Evolutionary conservation across 805 yeast species (phyloP).

Genomic region (Priceomyces haplophilus): DNA sequence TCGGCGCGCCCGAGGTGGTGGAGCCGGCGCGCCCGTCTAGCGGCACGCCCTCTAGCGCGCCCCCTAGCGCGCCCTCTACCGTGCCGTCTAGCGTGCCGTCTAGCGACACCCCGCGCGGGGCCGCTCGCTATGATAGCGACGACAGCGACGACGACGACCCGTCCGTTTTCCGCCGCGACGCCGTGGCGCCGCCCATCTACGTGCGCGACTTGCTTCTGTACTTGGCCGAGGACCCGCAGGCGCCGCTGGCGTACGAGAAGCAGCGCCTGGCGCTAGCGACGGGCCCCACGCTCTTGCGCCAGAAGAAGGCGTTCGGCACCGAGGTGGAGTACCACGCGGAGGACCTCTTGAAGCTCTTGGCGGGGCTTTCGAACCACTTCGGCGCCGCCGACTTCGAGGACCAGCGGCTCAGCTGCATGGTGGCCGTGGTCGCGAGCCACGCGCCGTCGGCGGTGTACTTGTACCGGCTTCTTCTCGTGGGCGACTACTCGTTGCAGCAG

Average conservation of each 20-base stretch:
- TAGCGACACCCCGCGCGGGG: background rate
- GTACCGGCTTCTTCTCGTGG: conserved; percentile 50
- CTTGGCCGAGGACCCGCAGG: conserved; percentile 44
- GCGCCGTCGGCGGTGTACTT: conserved; percentile 44
- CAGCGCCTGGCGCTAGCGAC: conserved; percentile 45
- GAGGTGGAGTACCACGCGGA: conserved; percentile 62
- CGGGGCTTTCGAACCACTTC: conserved; percentile 55
- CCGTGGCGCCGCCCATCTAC: conserved; percentile 56
- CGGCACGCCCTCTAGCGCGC: no score
- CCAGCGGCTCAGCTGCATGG: conserved; percentile 60
- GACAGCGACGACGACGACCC: conserved; percentile 53
- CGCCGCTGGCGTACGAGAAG: conserved; percentile 47
- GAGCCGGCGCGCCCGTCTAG: no score
- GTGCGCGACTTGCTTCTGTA: conserved; percentile 67
- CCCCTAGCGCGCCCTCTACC: background rate
- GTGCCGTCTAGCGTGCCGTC: background rate
- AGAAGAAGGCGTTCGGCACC: conserved; percentile 55
- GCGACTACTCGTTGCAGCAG: conserved; percentile 81
- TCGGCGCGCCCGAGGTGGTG: no score
- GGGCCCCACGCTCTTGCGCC: conserved; percentile 61
- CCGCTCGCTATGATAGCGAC: conserved; percentile 8
- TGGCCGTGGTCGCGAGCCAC: conserved; percentile 58
- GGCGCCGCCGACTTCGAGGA: conserved; percentile 61
- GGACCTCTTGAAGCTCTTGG: conserved; percentile 48
- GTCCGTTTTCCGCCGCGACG: conserved; percentile 31